A percentile compares a stretch with the other conserved stretches of the same genome.
These are phyloP conservation scores for Kluyveromyces starmeri DNA, from an alignment of 805 yeast genomes.

Conservation along the genomic window DNA sequence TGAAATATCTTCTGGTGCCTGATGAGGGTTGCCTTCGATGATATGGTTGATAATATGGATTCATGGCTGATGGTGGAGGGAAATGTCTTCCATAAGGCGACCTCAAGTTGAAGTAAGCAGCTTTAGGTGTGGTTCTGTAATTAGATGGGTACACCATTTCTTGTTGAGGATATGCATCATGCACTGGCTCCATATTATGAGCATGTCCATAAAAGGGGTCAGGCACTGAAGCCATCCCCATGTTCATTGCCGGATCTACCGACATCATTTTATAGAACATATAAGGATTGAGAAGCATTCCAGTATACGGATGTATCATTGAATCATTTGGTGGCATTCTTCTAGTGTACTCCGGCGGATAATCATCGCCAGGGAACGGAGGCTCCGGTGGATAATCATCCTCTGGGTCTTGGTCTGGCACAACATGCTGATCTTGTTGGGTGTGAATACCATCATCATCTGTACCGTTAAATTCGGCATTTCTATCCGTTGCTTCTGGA, in stretches of 20 bases:
- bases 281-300: slow-evolving; percentile 4
- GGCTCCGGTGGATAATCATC: neutral
- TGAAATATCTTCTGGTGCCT: slow-evolving; percentile 1
- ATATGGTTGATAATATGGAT: slow-evolving; percentile 4
- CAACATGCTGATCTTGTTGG: neutral
- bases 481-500: neutral
- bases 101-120: slow-evolving; percentile 4
- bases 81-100: slow-evolving; percentile 5
- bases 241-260: slow-evolving; percentile 3
- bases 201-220: slow-evolving; percentile 4
- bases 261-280: slow-evolving; percentile 4
- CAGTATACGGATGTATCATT: slow-evolving; percentile 4
- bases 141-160: slow-evolving; percentile 1
- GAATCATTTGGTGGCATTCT: slow-evolving; percentile 2
- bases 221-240: slow-evolving; percentile 1
- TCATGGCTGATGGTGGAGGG: slow-evolving; percentile 5
- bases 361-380: neutral
- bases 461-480: neutral
- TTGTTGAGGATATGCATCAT: slow-evolving; percentile 2
- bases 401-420: neutral
- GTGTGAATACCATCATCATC: neutral
- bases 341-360: neutral
- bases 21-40: slow-evolving; percentile 5
- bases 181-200: neutral
- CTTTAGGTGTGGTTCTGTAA: slow-evolving; percentile 3